Percentiles rank a stretch among this genome's conserved stretches.
phyloP scores from a whole-genome alignment of 768 basidiomycete genomes.

The Pleurotus platypus region DNA sequence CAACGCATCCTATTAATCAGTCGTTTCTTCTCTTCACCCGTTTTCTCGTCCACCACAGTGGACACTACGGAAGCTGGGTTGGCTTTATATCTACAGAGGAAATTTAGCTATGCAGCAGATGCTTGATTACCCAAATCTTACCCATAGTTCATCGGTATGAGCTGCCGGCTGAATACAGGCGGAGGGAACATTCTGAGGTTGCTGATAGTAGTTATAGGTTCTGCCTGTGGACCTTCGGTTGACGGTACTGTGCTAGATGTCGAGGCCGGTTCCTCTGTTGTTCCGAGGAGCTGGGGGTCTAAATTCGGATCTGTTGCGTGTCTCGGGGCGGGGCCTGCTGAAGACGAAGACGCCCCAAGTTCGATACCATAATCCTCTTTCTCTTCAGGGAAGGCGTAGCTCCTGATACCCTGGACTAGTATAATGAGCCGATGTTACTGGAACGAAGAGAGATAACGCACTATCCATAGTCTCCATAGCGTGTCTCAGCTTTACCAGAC shows the following conservation, averaged over 20 bases:
- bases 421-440: neutral
- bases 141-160: constrained; percentile 80
- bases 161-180: constrained; percentile 83
- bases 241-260: constrained; percentile 17
- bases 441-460: constrained; percentile 27
- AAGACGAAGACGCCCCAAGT: neutral
- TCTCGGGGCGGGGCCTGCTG: neutral
- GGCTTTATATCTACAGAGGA: constrained; percentile 59
- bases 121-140: constrained; percentile 23
- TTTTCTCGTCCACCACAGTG: constrained; percentile 65
- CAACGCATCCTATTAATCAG: constrained; percentile 86
- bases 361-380: constrained; percentile 53
- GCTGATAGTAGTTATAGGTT: constrained; percentile 30
- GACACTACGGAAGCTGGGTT: constrained; percentile 72
- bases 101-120: neutral
- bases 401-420: constrained; percentile 67
- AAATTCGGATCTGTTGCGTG: constrained; percentile 20
- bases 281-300: constrained; percentile 14
- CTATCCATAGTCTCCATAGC: constrained; percentile 84
- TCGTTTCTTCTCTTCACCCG: constrained; percentile 77
- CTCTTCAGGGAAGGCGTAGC: constrained; percentile 69
- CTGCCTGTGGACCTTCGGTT: too few relatives aligned
- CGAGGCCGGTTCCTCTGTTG: constrained; percentile 41
- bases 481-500: constrained; percentile 60
- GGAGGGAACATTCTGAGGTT: constrained; percentile 81